Evolutionary conservation across 2,329 filamentous ascomycete species (phyloP), one percentile per base, ranked within the genome.

Genomic region (Eutypella sp.): DNA sequence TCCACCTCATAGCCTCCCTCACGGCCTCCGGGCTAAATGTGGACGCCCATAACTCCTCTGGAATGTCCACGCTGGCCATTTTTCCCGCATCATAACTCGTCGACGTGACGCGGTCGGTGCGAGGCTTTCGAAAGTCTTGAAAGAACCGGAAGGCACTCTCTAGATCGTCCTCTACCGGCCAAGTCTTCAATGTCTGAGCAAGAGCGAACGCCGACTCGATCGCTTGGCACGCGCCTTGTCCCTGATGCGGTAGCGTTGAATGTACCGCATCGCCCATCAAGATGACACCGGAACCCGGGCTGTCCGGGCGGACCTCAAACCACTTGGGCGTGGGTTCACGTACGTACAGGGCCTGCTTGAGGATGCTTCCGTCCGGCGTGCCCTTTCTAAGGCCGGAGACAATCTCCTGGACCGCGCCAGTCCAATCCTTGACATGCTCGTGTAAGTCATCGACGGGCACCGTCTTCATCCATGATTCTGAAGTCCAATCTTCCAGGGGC

Each of bases 21-120:
- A 65, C 34, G 18, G 52, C 50, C 10, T 51, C 44, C 0, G 62
- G 59, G 25, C 59, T 59, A 46, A 66, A 63, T 8, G 48, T 54
- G 11, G 50, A 56, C 11, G 54, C 41, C 25, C 54, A 56, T 48
- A 62, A 45, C n/a, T 55, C 45, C 24, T 64, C 57, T 2, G 62
- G 60, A 1, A 58, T 51, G 41, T 65, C 62, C 3, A 63, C 60
- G 44, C 61, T 65, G 10, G 63, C 63, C 37, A 66, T 48, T 47
- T 59, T 64, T 18, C 64, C 63, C n/a, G 63, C 59, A 42, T 66
- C 63, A 29, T 59, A 60, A 48, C 63, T 66, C 2, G 64, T 63
- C 43, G 54, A 49, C 8, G 62, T 65, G 33, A 66, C 55, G 18
- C 55, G 55, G 45, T 67, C 64, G 11, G 63, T 67, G 11, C 63